Conservation (phyloP, 2,329 filamentous ascomycete species). For the Thielaviopsis euricoi region DNA sequence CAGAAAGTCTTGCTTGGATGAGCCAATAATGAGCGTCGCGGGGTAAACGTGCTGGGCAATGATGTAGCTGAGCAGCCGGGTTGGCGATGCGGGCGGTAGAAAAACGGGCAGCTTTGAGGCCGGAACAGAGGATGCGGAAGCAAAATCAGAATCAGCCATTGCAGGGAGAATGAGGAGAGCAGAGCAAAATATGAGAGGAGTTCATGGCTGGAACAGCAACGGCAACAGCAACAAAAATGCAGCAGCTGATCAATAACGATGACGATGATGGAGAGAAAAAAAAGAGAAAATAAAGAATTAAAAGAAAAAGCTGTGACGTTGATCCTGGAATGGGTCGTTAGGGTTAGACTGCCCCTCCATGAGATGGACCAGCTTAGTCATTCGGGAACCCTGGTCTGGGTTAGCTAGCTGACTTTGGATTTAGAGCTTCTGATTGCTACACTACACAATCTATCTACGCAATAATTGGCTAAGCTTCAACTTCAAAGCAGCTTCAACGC, state of each 20-base stretch:
- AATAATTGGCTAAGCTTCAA: too few species aligned
- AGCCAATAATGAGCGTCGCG: conserved; percentile 57
- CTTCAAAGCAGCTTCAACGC: too few species aligned
- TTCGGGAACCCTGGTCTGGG: neutral
- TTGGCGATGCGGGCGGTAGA: conserved; percentile 35
- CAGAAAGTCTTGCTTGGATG: conserved; percentile 47
- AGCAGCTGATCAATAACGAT: neutral
- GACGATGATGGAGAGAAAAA: neutral
- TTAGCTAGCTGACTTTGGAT: neutral
- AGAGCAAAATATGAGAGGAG: neutral
- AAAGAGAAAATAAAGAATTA: neutral
- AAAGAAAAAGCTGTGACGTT: neutral
- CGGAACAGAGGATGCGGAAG: neutral
- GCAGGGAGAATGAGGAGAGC: neutral
- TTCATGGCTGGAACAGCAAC: neutral
- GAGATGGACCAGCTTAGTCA: conserved; percentile 3
- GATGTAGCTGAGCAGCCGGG: conserved; percentile 48
- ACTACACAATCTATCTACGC: neutral
- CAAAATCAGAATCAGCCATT: conserved; percentile 1
- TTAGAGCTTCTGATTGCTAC: neutral
- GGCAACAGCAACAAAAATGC: too few species aligned
- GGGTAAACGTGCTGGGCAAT: conserved; percentile 37
- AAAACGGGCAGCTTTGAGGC: conserved; percentile 21
- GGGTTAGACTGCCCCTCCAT: conserved; percentile 1
- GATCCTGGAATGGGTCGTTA: neutral